A percentile compares a stretch with the other conserved stretches of the same genome.
Conservation (phyloP, 2,329 filamentous ascomycete species). For the Lomentospora prolificans region DNA sequence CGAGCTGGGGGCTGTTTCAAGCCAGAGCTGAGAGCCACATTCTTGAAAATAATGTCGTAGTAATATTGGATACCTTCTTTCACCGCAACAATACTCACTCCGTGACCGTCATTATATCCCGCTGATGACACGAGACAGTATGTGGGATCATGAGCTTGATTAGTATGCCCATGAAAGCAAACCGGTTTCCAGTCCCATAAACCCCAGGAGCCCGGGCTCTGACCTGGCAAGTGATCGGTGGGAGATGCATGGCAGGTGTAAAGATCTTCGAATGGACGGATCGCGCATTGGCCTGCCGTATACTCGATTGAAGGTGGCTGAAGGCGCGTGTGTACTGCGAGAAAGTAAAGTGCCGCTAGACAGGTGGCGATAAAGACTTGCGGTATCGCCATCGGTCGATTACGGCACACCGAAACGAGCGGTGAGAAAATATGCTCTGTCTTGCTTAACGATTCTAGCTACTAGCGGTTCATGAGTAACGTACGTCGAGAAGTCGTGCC, state of each 20-base stretch:
- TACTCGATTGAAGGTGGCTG: neutral
- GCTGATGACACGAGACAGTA: neutral
- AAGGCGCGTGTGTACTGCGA: neutral
- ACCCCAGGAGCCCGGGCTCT: neutral
- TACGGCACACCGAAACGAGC: too few relatives aligned
- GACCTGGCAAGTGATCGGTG: neutral
- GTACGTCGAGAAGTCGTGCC: too few relatives aligned
- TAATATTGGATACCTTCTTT: neutral
- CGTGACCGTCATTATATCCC: neutral
- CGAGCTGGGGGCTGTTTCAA: neutral
- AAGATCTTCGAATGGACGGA: neutral
- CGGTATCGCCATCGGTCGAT: too few relatives aligned
- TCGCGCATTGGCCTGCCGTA: neutral
- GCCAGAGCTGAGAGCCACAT: neutral
- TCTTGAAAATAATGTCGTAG: too few relatives aligned
- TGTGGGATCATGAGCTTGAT: neutral
- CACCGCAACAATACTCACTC: neutral
- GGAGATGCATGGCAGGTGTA: neutral
- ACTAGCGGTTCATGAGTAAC: too few relatives aligned
- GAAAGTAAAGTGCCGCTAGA: too few relatives aligned
- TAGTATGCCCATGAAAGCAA: neutral
- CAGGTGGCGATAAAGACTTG: too few relatives aligned
- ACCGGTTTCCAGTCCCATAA: neutral
- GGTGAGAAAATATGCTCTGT: too few relatives aligned
- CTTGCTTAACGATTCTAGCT: too few relatives aligned